Conservation (phyloP, 495 filamentous ascomycete genomes). For the Pseudevernia furfuracea region DNA sequence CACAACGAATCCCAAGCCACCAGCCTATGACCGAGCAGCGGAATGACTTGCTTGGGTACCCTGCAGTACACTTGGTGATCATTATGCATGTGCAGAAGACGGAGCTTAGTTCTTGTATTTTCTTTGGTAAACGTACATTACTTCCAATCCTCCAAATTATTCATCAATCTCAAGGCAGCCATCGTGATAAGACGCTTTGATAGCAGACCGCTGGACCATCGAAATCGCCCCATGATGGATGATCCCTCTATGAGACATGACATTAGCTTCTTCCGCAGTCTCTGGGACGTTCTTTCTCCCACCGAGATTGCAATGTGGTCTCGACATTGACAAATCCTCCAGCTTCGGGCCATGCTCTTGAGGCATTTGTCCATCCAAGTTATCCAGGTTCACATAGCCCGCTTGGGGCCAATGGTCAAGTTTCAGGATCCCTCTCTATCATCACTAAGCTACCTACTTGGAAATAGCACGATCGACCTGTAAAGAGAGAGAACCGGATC, state of each 20-base stretch:
- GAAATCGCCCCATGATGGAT: neutral
- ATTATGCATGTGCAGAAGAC: neutral
- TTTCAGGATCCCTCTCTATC: neutral
- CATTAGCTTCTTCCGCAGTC: neutral
- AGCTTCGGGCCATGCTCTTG: neutral
- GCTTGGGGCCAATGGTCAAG: neutral
- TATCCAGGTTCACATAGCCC: neutral
- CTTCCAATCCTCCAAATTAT: neutral
- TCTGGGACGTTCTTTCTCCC: neutral
- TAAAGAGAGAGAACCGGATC: neutral
- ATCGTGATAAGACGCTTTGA: neutral
- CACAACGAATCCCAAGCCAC: neutral
- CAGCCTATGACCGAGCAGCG: neutral
- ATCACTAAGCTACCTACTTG: neutral
- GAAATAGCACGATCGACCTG: neutral
- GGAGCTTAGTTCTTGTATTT: neutral
- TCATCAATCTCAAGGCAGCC: neutral
- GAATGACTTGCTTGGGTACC: neutral
- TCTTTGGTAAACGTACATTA: neutral
- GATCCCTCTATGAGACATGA: neutral
- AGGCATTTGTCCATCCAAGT: neutral
- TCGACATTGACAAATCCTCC: neutral
- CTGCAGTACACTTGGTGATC: neutral
- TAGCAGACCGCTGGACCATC: neutral
- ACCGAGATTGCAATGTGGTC: neutral